phyloP scores from a whole-genome alignment of 2,329 filamentous ascomycete species.

The Ascochyta rabiei region DNA sequence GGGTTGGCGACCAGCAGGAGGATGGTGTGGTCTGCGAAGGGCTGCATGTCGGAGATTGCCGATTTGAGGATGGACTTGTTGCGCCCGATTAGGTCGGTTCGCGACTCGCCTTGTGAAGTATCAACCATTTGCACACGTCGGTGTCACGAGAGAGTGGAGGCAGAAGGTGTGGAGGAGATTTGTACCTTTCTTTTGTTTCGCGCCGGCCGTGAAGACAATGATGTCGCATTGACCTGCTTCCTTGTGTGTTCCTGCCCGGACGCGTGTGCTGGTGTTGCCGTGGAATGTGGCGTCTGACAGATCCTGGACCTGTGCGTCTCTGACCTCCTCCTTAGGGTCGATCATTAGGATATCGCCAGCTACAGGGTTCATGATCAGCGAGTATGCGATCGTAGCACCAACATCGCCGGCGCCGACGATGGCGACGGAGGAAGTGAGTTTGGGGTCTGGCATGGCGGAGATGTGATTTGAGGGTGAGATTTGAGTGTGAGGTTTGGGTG shows the following conservation, averaged over 20 bases:
- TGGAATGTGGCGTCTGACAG: conserved; percentile 23
- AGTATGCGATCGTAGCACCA: conserved; percentile 31
- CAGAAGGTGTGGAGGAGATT: neutral
- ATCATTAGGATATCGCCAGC: conserved; percentile 28
- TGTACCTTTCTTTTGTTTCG: conserved; percentile 29
- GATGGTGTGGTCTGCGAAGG: conserved; percentile 22
- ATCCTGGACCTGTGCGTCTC: conserved; percentile 30
- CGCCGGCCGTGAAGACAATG: conserved; percentile 27
- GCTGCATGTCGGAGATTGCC: conserved; percentile 28
- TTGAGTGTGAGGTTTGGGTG: too few relatives aligned
- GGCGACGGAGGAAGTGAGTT: conserved; percentile 29
- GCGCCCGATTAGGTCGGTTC: conserved; percentile 28
- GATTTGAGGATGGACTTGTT: conserved; percentile 31
- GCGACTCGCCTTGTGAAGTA: conserved; percentile 19
- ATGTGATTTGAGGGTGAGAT: neutral
- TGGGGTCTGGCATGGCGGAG: conserved; percentile 20
- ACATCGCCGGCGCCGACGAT: conserved; percentile 33
- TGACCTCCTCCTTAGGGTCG: conserved; percentile 29
- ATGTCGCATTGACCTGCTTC: conserved; percentile 32
- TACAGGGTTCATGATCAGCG: conserved; percentile 29
- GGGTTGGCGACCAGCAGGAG: conserved; percentile 31
- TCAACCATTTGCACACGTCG: too few relatives aligned
- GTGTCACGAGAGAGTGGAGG: neutral
- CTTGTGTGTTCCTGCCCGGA: conserved; percentile 30
- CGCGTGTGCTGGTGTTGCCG: conserved; percentile 23